phyloP scores from a whole-genome alignment of 176 grass and related monocot species.

The Eremochloa ophiuroides region DNA sequence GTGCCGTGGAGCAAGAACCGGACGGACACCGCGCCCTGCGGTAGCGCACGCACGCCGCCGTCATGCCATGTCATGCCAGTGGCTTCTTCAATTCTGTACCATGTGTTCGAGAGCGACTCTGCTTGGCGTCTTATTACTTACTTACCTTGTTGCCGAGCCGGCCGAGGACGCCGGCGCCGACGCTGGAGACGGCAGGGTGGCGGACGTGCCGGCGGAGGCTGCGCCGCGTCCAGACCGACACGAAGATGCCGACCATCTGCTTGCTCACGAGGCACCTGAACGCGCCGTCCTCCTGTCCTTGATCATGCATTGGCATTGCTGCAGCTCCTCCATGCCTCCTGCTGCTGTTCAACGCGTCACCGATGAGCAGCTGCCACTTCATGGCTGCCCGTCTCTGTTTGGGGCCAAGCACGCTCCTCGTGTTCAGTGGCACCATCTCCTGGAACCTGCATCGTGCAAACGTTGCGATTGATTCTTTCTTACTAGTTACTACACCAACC shows the following conservation, averaged over 20 bases:
- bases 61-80: background rate
- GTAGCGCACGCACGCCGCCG: background rate
- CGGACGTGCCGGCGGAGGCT: slow-evolving; percentile 44
- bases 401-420: slow-evolving; percentile 72
- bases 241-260: slow-evolving; percentile 85
- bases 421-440: slow-evolving; percentile 69
- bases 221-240: slow-evolving; percentile 56
- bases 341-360: slow-evolving; percentile 52
- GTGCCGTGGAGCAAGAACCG: slow-evolving; percentile 68
- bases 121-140: background rate
- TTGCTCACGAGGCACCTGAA: slow-evolving; percentile 66
- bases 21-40: slow-evolving; percentile 77
- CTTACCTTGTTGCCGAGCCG: slow-evolving; percentile 77
- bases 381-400: slow-evolving; percentile 46
- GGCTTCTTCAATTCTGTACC: too few species aligned
- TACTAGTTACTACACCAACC: background rate
- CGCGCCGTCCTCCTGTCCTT: background rate
- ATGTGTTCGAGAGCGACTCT: too few species aligned
- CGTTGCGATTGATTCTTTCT: background rate
- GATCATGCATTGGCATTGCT: background rate
- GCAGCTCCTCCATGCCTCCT: background rate
- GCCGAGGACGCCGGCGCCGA: slow-evolving; percentile 72
- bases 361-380: slow-evolving; percentile 67
- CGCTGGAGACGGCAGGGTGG: slow-evolving; percentile 31
- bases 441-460: slow-evolving; percentile 52